phyloP scores from a whole-genome alignment of 345 rosid genomes.

The Raphanus sativus region DNA sequence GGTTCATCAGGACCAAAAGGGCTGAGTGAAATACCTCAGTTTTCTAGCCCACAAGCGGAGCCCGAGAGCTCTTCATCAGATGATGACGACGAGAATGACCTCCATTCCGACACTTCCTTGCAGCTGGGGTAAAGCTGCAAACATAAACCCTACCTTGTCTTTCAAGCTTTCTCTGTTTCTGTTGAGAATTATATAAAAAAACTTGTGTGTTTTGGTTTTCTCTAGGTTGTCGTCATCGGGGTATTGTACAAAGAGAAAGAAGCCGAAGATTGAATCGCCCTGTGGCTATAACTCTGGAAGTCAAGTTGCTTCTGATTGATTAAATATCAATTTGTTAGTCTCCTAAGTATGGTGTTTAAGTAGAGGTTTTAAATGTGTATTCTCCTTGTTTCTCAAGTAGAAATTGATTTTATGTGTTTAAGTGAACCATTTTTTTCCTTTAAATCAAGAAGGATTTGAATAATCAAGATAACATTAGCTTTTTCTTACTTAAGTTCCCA shows the following conservation, averaged over 20 bases:
- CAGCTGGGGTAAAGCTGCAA: slow-evolving; percentile 36
- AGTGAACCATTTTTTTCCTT: slow-evolving; percentile 2
- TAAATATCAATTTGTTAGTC: not conserved
- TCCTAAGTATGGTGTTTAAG: slow-evolving; percentile 9
- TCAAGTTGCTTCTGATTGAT: slow-evolving; percentile 40
- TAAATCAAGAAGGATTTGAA: slow-evolving; percentile 20
- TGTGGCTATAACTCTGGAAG: slow-evolving; percentile 37
- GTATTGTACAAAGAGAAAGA: slow-evolving; percentile 26
- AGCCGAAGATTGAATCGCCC: slow-evolving; percentile 23
- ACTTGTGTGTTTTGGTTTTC: not conserved
- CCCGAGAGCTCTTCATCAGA: slow-evolving; percentile 36
- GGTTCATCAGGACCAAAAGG: slow-evolving; percentile 15
- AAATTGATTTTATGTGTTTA: slow-evolving; percentile 16
- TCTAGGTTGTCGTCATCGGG: slow-evolving; percentile 22
- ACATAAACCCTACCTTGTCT: slow-evolving; percentile 23
- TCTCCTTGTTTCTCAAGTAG: slow-evolving; percentile 4
- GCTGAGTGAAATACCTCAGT: slow-evolving; percentile 18
- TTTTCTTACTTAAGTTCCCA: not conserved
- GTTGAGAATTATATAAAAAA: not conserved
- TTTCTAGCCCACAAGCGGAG: slow-evolving; percentile 24
- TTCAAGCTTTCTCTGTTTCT: not conserved
- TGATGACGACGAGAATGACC: slow-evolving; percentile 28
- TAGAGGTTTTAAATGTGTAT: slow-evolving; percentile 5
- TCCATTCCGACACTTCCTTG: slow-evolving; percentile 39
- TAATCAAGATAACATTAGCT: not conserved